phyloP scores from a whole-genome alignment of 1,284 basidiomycete species.

The Ceratobasidium sp. region DNA sequence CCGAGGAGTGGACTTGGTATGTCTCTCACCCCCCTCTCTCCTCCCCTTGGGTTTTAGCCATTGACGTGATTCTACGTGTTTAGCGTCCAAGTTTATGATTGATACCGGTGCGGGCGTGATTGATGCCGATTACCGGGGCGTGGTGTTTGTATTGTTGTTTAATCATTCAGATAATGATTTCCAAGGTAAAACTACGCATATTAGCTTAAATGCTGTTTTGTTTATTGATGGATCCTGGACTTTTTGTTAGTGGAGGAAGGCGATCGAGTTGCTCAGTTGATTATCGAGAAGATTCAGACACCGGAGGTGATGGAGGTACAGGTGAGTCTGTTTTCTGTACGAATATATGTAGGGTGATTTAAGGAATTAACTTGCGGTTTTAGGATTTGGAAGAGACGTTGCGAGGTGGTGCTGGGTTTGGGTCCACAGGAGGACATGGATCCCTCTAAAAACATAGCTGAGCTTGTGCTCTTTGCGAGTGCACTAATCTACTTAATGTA shows the following conservation, averaged over 20 bases:
- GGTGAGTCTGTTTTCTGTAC: too few relatives aligned
- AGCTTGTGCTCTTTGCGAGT: too few relatives aligned
- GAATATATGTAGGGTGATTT: too few relatives aligned
- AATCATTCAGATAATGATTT: conserved; percentile 93
- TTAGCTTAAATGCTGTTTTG: background rate
- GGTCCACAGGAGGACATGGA: conserved; percentile 82
- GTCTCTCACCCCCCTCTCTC: too few relatives aligned
- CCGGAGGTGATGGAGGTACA: conserved; percentile 89
- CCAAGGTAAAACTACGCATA: conserved; percentile 70
- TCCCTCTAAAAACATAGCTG: conserved; percentile 46
- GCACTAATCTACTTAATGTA: too few relatives aligned
- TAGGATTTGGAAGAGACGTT: conserved; percentile 86
- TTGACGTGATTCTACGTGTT: background rate
- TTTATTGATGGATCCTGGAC: conserved; percentile 4
- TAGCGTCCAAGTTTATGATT: conserved; percentile 97
- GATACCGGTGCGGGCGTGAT: conserved; percentile 97
- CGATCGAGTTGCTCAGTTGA: conserved; percentile 94
- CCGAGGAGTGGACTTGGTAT: conserved; percentile 93
- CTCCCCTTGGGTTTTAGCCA: too few relatives aligned
- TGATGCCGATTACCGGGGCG: conserved; percentile 95
- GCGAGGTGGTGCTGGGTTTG: conserved; percentile 91
- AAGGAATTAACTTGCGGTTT: conserved; percentile 14
- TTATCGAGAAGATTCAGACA: conserved; percentile 90
- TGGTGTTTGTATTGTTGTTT: conserved; percentile 94
- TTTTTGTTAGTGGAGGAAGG: conserved; percentile 81